phyloP scores from a whole-genome alignment of 2,329 filamentous ascomycete species.

The Eurotiales sp. region DNA sequence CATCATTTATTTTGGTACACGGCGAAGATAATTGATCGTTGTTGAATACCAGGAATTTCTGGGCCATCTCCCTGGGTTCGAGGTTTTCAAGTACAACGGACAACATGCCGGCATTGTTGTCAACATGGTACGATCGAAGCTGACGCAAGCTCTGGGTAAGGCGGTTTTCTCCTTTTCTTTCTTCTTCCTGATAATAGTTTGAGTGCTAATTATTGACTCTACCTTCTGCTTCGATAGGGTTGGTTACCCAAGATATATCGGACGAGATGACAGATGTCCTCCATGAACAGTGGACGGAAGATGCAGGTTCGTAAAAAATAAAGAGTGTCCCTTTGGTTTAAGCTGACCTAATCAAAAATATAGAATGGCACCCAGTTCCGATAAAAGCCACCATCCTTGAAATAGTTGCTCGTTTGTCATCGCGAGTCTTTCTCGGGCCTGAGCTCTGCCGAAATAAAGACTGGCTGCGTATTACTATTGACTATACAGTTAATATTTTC shows the following conservation, averaged over 20 bases:
- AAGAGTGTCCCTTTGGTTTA: too few relatives aligned
- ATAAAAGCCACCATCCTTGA: slow-evolving; percentile 11
- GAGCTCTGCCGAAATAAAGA: slow-evolving; percentile 16
- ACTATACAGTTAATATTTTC: slow-evolving; percentile 15
- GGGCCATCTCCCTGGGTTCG: slow-evolving; percentile 10
- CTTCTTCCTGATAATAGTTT: too few relatives aligned
- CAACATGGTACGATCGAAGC: slow-evolving; percentile 3
- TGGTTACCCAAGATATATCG: slow-evolving; percentile 7
- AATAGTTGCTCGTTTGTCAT: slow-evolving; percentile 15
- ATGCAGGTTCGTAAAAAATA: not conserved
- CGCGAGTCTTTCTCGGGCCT: slow-evolving; percentile 17
- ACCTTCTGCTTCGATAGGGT: not conserved
- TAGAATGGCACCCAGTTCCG: slow-evolving; percentile 14
- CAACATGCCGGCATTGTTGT: not conserved
- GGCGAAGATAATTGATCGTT: not conserved
- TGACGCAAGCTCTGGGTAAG: slow-evolving; percentile 11
- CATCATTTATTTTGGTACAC: not conserved
- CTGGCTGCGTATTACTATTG: slow-evolving; percentile 16
- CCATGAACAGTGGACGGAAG: slow-evolving; percentile 8
- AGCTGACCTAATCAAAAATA: not conserved
- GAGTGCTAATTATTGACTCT: not conserved
- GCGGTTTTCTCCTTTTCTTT: too few relatives aligned
- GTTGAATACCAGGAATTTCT: slow-evolving; percentile 3
- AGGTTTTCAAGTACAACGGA: slow-evolving; percentile 2
- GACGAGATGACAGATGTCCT: slow-evolving; percentile 8